phyloP scores from a whole-genome alignment of 129 eudicot genomes.

The Centaurea solstitialis region DNA sequence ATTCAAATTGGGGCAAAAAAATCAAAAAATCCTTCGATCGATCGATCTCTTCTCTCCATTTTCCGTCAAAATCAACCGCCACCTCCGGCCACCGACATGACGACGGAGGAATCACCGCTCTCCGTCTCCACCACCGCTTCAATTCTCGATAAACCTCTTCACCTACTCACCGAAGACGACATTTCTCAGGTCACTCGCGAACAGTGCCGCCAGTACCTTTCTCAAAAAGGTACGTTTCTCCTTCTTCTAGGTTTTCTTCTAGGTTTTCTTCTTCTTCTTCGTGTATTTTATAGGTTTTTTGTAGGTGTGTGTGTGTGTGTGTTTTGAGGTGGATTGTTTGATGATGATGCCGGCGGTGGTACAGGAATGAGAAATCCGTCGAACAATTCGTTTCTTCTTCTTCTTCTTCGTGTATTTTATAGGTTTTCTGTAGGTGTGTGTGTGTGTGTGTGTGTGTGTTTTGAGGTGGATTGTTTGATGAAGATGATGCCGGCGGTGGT shows the following conservation, averaged over 20 bases:
- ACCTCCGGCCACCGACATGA: slow-evolving; percentile 37
- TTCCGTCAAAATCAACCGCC: not conserved
- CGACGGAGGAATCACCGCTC: slow-evolving; percentile 51
- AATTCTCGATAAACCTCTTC: slow-evolving; percentile 76
- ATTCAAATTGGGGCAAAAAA: slow-evolving; percentile 14
- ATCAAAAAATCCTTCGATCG: not conserved
- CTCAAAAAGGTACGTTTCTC: slow-evolving; percentile 51
- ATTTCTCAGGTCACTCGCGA: slow-evolving; percentile 97
- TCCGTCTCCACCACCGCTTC: slow-evolving; percentile 38
- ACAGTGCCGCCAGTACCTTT: slow-evolving; percentile 95
- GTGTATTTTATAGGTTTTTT: not conserved
- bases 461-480: not conserved
- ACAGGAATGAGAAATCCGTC: slow-evolving; percentile 97
- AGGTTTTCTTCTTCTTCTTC: not conserved
- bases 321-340: not conserved
- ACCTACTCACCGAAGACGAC: slow-evolving; percentile 92
- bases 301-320: not conserved
- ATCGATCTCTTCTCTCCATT: slow-evolving; percentile 4
- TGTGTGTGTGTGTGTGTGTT: not conserved
- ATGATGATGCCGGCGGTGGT: not conserved
- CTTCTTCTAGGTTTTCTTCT: not conserved
- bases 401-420: not conserved
- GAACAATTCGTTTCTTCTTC: slow-evolving; percentile 52
- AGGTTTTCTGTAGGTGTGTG: not conserved
- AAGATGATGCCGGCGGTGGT: not conserved